phyloP scores from a whole-genome alignment of 768 basidiomycete genomes.

The Panaeolus papilionaceus region DNA sequence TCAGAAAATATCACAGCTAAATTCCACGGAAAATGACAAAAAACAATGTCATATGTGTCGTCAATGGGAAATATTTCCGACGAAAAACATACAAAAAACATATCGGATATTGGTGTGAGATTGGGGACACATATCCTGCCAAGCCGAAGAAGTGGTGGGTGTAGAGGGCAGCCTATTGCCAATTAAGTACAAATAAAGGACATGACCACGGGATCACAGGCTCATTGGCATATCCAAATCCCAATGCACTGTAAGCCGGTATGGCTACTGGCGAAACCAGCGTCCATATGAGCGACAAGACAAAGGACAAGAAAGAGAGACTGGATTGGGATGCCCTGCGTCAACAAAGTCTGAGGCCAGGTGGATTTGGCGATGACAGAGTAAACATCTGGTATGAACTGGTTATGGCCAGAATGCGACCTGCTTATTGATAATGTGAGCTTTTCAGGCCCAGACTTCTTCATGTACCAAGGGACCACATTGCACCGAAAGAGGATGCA shows the following conservation, averaged over 20 bases:
- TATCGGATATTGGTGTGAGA: slow-evolving; percentile 4
- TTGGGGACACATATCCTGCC: neutral
- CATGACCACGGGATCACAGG: slow-evolving; percentile 7
- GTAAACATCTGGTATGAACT: slow-evolving; percentile 58
- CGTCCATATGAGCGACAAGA: slow-evolving; percentile 13
- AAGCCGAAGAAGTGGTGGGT: neutral
- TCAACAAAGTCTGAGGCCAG: slow-evolving; percentile 54
- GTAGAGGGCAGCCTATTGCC: neutral
- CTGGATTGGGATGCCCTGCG: slow-evolving; percentile 55
- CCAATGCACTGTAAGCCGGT: slow-evolving; percentile 2
- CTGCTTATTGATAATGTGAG: neutral
- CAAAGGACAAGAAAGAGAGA: slow-evolving; percentile 8
- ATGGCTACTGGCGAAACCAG: slow-evolving; percentile 7
- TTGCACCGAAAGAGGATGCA: slow-evolving; percentile 14
- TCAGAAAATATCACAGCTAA: neutral
- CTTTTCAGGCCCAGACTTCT: slow-evolving; percentile 35
- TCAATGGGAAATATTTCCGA: neutral
- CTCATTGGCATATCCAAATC: neutral
- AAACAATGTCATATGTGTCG: neutral
- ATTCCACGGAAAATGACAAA: neutral
- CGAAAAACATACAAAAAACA: neutral
- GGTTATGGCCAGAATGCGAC: slow-evolving; percentile 6
- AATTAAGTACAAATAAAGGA: neutral
- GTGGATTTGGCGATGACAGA: slow-evolving; percentile 70
- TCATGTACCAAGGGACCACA: slow-evolving; percentile 22